Evolutionary conservation across 2,329 filamentous ascomycete species (phyloP).

Genomic region (Fusarium sp.): DNA sequence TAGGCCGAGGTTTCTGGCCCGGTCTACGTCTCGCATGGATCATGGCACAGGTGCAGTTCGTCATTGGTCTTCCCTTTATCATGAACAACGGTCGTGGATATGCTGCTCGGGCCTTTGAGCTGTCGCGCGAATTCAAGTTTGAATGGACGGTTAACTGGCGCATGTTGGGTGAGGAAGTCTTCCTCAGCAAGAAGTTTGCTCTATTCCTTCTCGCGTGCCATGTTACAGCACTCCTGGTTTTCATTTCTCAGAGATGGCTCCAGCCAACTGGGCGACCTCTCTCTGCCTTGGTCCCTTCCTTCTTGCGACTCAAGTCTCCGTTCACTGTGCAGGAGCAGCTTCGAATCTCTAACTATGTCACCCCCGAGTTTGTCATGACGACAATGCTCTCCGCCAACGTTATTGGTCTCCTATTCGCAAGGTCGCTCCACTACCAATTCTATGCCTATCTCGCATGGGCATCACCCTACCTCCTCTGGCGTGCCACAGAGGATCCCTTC

Average conservation of each 20-base stretch:
- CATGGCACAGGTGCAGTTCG: slow-evolving; percentile 82
- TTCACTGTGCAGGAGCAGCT: slow-evolving; percentile 65
- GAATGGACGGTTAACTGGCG: slow-evolving; percentile 99
- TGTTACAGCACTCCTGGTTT: slow-evolving; percentile 71
- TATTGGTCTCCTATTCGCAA: slow-evolving; percentile 85
- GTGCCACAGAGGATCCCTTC: slow-evolving; percentile 74
- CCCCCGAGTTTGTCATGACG: slow-evolving; percentile 79
- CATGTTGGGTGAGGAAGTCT: slow-evolving; percentile 85
- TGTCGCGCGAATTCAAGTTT: slow-evolving; percentile 91
- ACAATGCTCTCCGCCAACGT: slow-evolving; percentile 80
- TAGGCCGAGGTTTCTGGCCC: slow-evolving; percentile 74
- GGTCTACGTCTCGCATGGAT: slow-evolving; percentile 76
- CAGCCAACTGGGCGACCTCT: slow-evolving; percentile 71
- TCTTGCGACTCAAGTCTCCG: slow-evolving; percentile 58
- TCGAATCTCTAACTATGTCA: slow-evolving; percentile 68
- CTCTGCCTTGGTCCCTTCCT: slow-evolving; percentile 61
- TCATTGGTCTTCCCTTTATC: slow-evolving; percentile 75
- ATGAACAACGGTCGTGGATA: slow-evolving; percentile 75
- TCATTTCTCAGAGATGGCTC: slow-evolving; percentile 77
- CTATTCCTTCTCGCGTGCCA: slow-evolving; percentile 74
- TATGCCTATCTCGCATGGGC: slow-evolving; percentile 92
- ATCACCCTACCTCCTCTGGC: slow-evolving; percentile 88
- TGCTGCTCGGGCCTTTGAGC: slow-evolving; percentile 84
- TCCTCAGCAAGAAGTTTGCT: slow-evolving; percentile 77
- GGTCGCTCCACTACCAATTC: slow-evolving; percentile 95